phyloP scores from a whole-genome alignment of 2,329 filamentous ascomycete species.

The Trichophyton equinum region DNA sequence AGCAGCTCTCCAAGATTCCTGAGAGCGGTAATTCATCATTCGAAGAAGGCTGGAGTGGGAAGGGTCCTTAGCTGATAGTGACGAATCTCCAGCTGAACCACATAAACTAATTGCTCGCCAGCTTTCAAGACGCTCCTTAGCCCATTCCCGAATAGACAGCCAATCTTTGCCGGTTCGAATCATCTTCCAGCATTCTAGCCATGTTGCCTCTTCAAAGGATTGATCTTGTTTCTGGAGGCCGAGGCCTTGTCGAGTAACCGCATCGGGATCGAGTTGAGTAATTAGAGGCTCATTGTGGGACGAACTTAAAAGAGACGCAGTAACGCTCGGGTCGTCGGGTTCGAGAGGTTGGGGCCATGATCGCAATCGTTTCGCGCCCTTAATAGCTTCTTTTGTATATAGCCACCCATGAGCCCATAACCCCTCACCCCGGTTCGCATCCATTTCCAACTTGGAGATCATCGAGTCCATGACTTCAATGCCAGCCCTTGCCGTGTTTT shows the following conservation, averaged over 20 bases:
- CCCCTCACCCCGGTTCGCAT: conserved; percentile 60
- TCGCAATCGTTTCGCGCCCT: conserved; percentile 71
- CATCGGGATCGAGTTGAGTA: conserved; percentile 86
- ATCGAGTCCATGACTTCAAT: conserved; percentile 62
- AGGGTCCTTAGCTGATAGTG: conserved; percentile 19
- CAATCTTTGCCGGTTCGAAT: conserved; percentile 69
- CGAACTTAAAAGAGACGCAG: conserved; percentile 44
- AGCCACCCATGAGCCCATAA: conserved; percentile 83
- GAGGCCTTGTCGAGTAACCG: conserved; percentile 63
- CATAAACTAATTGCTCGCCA: conserved; percentile 82
- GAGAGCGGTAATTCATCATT: conserved; percentile 31
- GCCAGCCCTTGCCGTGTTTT: conserved; percentile 56
- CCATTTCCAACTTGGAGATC: conserved; percentile 61
- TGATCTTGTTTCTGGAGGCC: conserved; percentile 70
- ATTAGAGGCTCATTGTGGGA: conserved; percentile 54
- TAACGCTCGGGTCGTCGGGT: conserved; percentile 46
- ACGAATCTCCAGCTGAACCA: conserved; percentile 35
- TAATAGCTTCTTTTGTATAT: conserved; percentile 80
- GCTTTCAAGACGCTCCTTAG: conserved; percentile 67
- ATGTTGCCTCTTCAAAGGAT: conserved; percentile 79
- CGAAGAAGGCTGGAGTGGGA: conserved; percentile 28
- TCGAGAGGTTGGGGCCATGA: conserved; percentile 54
- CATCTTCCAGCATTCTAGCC: conserved; percentile 90
- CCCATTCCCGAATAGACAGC: conserved; percentile 70
- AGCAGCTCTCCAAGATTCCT: conserved; percentile 28